These are phyloP conservation scores for Orbilia javanica DNA, from an alignment of 2,329 filamentous ascomycete genomes.

Conservation along the genomic window DNA sequence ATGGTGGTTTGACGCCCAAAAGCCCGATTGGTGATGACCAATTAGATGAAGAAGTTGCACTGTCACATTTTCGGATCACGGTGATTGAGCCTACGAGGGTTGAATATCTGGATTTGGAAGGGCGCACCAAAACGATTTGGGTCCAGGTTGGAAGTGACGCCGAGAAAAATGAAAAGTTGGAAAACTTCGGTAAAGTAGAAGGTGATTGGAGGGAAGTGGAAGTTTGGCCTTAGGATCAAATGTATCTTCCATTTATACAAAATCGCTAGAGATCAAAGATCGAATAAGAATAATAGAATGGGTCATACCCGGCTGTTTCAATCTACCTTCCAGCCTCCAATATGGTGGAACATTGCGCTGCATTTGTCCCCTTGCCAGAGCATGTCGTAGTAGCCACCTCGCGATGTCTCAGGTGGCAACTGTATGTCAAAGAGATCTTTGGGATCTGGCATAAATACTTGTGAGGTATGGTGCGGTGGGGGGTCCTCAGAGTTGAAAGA, in stretches of 20 bases:
- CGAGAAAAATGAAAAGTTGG: constrained; percentile 44
- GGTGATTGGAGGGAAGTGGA: constrained; percentile 51
- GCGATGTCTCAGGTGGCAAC: constrained; percentile 43
- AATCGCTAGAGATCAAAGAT: constrained; percentile 21
- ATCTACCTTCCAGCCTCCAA: constrained; percentile 50
- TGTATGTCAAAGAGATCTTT: constrained; percentile 47
- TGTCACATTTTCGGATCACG: constrained; percentile 80
- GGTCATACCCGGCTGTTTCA: constrained; percentile 9
- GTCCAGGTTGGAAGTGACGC: constrained; percentile 39
- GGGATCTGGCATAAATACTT: constrained; percentile 37
- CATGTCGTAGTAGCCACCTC: constrained; percentile 58
- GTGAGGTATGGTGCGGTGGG: constrained; percentile 52
- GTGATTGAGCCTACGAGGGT: constrained; percentile 81
- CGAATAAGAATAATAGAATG: not conserved
- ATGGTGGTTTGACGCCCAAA: constrained; percentile 20
- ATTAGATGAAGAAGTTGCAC: constrained; percentile 75
- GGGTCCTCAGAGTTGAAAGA: not conserved
- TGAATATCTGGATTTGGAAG: constrained; percentile 67
- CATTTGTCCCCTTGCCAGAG: constrained; percentile 57
- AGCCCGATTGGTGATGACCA: constrained; percentile 61
- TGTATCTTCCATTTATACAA: not conserved
- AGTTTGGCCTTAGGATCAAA: constrained; percentile 36
- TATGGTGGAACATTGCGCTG: constrained; percentile 52
- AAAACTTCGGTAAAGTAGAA: constrained; percentile 28
- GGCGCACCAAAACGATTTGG: constrained; percentile 30